Evolutionary conservation across 306 rosid species (phyloP), one percentile per base, ranked within the genome.

Genomic region (Bauhinia variegata): DNA sequence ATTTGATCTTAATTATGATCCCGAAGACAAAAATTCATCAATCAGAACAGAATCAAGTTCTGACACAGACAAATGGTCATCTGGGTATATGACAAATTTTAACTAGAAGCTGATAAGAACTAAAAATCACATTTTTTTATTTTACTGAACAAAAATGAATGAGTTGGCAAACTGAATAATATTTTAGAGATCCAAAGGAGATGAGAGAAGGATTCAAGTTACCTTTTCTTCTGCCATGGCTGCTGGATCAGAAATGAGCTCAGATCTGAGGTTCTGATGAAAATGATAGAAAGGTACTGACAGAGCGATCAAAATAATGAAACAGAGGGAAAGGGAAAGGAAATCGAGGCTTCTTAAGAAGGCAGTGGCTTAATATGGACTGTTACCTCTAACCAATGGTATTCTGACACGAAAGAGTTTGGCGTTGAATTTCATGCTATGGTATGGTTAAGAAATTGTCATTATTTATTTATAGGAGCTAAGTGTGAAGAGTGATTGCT

Each of bases 201-300:
- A 2, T 13, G 0, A 23, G 68, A 55, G 19, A 5, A 11, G 12
- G 31, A 11, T 11, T 8, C 1, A 6, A 14, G 13, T 1, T 57
- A 82, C 87, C 87, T 79, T 82, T 72, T 2, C 28, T 23, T 82
- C 87, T 41, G 63, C 77, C 85, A 81, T 81, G 73, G 49, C 36
- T 63, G 53, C 1, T 48, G 49, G 46, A 32, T 28, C 19, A 15
- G 47, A n/a, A n/a, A n/a, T n/a, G n/a, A 74, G 60, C 60, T 72
- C 69, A 63, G 81, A 72, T 69, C 79, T 72, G 76, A 63, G 54
- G 11, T 62, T 23, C 4, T 30, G 19, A 58, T 16, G 32, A 37
- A 37, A 72, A 5, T 30, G 60, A 41, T 52, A 42, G 59, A 64
- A 4, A 7, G 23, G 15, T 1, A 36, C 2, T 9, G 46, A 46